Percentiles rank a stretch among this genome's conserved stretches.
These are phyloP conservation scores for Ceratocystis colombiana DNA, from an alignment of 2,329 filamentous ascomycete species.

Conservation along the genomic window DNA sequence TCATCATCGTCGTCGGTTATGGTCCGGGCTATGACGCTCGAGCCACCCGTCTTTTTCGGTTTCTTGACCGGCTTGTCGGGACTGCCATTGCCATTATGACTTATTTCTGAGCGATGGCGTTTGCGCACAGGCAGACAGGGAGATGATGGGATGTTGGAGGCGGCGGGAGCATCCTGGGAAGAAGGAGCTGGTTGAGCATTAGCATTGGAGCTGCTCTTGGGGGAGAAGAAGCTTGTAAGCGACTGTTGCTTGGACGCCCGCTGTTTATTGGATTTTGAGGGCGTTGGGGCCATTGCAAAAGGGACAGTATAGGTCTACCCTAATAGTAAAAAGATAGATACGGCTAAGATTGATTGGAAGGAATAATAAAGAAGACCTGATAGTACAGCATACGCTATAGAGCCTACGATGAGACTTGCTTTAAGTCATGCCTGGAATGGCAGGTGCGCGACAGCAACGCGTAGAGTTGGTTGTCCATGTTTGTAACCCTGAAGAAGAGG, in stretches of 20 bases:
- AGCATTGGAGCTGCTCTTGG: conserved; percentile 34
- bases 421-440: not conserved
- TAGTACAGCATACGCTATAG: not conserved
- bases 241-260: conserved; percentile 61
- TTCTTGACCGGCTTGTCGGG: conserved; percentile 26
- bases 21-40: conserved; percentile 6
- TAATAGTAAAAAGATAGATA: not conserved
- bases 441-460: conserved; percentile 1
- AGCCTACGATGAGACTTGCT: not conserved
- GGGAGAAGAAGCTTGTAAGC: conserved; percentile 76
- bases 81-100: conserved; percentile 16
- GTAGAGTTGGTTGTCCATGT: conserved; percentile 6
- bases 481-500: not conserved
- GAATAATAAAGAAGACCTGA: not conserved
- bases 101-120: conserved; percentile 27
- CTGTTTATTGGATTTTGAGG: conserved; percentile 32
- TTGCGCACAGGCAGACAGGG: conserved; percentile 29
- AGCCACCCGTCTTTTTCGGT: conserved; percentile 16
- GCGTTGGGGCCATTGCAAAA: conserved; percentile 32
- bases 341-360: not conserved
- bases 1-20: not conserved
- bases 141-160: conserved; percentile 29
- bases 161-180: conserved; percentile 30
- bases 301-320: not conserved
- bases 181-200: conserved; percentile 33